phyloP scores from a whole-genome alignment of 495 filamentous ascomycete genomes.

The Penicillium desertorum region DNA sequence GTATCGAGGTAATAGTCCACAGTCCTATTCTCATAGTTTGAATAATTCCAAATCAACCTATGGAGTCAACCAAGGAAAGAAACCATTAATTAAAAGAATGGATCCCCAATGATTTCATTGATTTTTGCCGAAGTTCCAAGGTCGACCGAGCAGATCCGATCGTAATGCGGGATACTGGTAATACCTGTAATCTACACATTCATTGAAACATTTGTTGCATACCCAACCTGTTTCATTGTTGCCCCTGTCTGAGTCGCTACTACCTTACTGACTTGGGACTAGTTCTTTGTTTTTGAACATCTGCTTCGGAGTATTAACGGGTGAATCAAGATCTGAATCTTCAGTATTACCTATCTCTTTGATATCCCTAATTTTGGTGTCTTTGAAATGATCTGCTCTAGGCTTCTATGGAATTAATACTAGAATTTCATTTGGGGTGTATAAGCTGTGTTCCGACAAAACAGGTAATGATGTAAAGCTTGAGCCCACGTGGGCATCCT shows the following conservation, averaged over 20 bases:
- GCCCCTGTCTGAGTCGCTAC: neutral
- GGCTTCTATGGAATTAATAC: neutral
- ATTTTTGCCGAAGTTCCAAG: constrained; percentile 7
- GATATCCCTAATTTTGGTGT: neutral
- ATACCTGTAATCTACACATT: constrained; percentile 2
- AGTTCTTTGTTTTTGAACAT: constrained; percentile 1
- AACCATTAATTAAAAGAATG: constrained; percentile 3
- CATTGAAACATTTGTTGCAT: neutral
- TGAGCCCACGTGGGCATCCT: constrained; percentile 24
- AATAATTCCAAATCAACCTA: constrained; percentile 4
- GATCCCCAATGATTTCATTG: constrained; percentile 27
- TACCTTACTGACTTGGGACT: constrained; percentile 8
- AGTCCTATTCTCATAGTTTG: neutral
- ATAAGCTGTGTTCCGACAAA: constrained; percentile 13
- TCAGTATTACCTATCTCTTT: neutral
- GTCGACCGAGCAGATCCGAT: constrained; percentile 23
- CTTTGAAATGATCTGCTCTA: neutral
- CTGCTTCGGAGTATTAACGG: constrained; percentile 3
- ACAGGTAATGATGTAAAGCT: constrained; percentile 18
- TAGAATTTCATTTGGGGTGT: too few species aligned
- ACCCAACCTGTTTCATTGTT: neutral
- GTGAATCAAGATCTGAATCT: constrained; percentile 1
- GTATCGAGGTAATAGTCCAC: neutral
- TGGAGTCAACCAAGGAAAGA: constrained; percentile 2
- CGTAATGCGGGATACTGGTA: constrained; percentile 3